Percentiles rank a stretch among this genome's conserved stretches.
These are phyloP conservation scores for Lagenaria siceraria DNA, from an alignment of 306 rosid species.

Conservation along the genomic window DNA sequence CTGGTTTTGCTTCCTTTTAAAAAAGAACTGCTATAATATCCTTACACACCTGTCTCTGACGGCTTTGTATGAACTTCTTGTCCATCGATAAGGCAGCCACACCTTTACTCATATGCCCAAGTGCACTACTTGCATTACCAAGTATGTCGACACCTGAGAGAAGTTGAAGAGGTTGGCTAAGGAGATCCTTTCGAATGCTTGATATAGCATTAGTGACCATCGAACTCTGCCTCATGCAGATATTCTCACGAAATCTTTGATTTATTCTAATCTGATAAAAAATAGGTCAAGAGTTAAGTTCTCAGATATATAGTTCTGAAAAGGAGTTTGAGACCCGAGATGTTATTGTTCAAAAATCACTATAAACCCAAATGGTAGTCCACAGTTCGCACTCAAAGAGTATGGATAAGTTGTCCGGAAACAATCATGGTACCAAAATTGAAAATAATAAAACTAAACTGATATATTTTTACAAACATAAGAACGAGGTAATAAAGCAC, in stretches of 20 bases:
- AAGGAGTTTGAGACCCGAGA: not conserved
- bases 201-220: conserved; percentile 88
- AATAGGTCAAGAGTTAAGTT: conserved; percentile 7
- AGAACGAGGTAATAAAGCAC: not conserved
- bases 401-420: not conserved
- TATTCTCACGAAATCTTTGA: conserved; percentile 68
- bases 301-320: not conserved
- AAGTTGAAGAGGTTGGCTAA: conserved; percentile 92
- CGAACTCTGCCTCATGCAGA: conserved; percentile 89
- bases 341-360: not conserved
- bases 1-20: not conserved
- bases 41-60: conserved; percentile 72
- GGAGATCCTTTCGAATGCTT: conserved; percentile 80
- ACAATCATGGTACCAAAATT: not conserved
- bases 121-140: conserved; percentile 99
- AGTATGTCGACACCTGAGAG: conserved; percentile 95
- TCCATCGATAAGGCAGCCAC: conserved; percentile 98
- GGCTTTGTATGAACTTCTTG: conserved; percentile 95
- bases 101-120: conserved; percentile 99
- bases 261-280: conserved; percentile 68
- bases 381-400: not conserved
- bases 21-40: not conserved
- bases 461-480: not conserved
- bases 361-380: not conserved
- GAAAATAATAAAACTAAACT: not conserved